Percentiles rank a stretch among this genome's conserved stretches.
Evolutionary conservation across 768 basidiomycete genomes (phyloP).

Genomic region (Brasilioporus rufonigricans): DNA sequence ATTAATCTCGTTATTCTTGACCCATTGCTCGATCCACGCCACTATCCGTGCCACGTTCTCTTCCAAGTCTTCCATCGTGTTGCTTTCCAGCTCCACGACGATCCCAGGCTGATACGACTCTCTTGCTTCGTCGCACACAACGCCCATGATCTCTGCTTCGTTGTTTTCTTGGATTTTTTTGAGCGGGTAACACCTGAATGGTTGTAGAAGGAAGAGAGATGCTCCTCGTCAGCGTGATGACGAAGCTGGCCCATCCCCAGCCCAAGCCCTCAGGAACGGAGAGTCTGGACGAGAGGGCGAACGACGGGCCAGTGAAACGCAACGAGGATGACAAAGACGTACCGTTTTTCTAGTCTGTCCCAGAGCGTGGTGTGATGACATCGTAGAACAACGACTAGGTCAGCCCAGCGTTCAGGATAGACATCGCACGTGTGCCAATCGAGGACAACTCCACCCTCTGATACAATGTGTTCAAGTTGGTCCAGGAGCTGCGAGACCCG

Average conservation of each 20-base stretch:
- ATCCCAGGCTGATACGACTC: slow-evolving; percentile 84
- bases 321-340: background rate
- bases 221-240: background rate
- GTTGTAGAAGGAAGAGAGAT: background rate
- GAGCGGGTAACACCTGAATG: slow-evolving; percentile 70
- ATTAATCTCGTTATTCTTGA: slow-evolving; percentile 21
- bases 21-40: slow-evolving; percentile 85
- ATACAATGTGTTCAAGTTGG: slow-evolving; percentile 72
- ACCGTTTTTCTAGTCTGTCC: slow-evolving; percentile 91
- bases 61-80: slow-evolving; percentile 76
- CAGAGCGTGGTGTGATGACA: slow-evolving; percentile 88
- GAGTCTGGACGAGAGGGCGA: background rate
- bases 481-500: slow-evolving; percentile 70
- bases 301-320: background rate
- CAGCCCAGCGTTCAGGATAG: slow-evolving; percentile 96
- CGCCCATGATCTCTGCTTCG: slow-evolving; percentile 96
- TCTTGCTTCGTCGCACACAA: slow-evolving; percentile 84
- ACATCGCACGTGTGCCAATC: slow-evolving; percentile 95
- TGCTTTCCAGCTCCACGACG: slow-evolving; percentile 80
- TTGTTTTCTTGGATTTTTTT: slow-evolving; percentile 99
- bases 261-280: background rate
- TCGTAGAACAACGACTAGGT: slow-evolving; percentile 88
- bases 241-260: background rate
- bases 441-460: slow-evolving; percentile 76
- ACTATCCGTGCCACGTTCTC: slow-evolving; percentile 83